Conservation (phyloP, 1,284 basidiomycete species). For the Cutaneotrichosporon sp. region DNA sequence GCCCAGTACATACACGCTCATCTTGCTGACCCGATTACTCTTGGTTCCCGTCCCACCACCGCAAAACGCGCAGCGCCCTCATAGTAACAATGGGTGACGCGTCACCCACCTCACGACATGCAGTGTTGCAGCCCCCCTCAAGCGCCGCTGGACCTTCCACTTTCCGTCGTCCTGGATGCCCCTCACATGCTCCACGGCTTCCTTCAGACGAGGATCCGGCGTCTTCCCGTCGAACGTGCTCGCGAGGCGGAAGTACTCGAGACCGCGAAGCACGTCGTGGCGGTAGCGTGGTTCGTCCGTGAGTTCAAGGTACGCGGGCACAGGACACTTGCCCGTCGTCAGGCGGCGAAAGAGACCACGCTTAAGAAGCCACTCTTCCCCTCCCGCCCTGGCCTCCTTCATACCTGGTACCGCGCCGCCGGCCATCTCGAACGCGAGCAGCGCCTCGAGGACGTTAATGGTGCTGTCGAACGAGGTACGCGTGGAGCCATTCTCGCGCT, state of each 20-base stretch:
- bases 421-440: neutral
- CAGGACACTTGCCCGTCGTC: neutral
- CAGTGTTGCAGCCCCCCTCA: neutral
- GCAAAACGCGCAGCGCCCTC: neutral
- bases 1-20: neutral
- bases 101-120: neutral
- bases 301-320: neutral
- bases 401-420: neutral
- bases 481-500: neutral
- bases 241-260: neutral
- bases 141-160: neutral
- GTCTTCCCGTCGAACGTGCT: neutral
- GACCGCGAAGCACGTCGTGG: neutral
- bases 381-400: neutral
- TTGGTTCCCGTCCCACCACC: neutral
- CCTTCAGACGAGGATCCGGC: neutral
- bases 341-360: neutral
- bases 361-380: neutral
- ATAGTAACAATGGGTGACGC: neutral
- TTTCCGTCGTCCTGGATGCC: neutral
- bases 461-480: neutral
- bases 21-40: too few relatives aligned
- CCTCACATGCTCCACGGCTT: neutral
- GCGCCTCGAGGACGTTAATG: neutral
- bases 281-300: neutral